Evolutionary conservation across 78 protist species (phyloP).

Genomic region (Chrysochromulina tobinii): DNA sequence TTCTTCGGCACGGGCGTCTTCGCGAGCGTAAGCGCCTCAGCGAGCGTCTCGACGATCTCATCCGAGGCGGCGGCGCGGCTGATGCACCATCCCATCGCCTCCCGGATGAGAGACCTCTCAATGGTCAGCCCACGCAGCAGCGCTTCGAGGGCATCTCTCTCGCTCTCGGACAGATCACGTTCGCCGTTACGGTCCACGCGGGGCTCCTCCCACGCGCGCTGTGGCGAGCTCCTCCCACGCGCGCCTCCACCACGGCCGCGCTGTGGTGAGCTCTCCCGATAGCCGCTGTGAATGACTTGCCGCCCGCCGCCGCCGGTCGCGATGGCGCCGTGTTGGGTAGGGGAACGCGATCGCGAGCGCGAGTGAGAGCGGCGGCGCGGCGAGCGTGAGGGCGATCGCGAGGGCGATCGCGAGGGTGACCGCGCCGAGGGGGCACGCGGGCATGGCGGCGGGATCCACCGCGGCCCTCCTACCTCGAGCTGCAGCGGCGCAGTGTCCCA

Average conservation of each 20-base stretch:
- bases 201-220: no score
- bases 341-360: no score
- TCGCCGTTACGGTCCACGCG: not conserved
- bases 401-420: not conserved
- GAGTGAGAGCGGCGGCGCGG: not conserved
- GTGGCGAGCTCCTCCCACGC: no score
- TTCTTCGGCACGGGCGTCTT: conserved; percentile 19
- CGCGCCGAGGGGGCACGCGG: not conserved
- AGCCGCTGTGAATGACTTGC: no score
- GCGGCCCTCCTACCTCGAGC: not conserved
- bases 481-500: conserved; percentile 11
- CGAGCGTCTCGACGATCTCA: conserved; percentile 14
- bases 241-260: no score
- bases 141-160: not conserved
- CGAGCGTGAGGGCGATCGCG: not conserved
- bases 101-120: not conserved
- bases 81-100: conserved; percentile 8
- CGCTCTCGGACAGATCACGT: not conserved
- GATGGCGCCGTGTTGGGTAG: no score
- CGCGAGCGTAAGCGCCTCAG: not conserved
- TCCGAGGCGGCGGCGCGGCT: not conserved
- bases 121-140: not conserved
- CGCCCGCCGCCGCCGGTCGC: no score
- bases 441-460: not conserved
- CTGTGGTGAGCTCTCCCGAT: no score